Evolutionary conservation across 768 basidiomycete genomes (phyloP), one percentile per base, ranked within the genome.

Genomic region (Clavaria fumosa): DNA sequence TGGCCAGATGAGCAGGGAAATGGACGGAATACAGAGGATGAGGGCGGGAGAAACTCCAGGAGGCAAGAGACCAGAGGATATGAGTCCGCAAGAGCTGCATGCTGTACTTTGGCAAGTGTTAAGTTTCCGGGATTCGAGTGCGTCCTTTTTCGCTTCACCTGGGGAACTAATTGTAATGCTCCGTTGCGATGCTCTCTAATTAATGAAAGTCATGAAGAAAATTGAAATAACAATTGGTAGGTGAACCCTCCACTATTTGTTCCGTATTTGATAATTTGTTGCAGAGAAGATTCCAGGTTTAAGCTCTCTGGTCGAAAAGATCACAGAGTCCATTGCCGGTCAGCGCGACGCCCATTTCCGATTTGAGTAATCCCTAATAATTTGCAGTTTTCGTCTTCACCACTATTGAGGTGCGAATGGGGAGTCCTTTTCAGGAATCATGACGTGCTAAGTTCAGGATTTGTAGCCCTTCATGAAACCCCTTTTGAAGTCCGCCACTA

Each of bases 51-150:
- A 70, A 1, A 59, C 64, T n/a, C 59, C 60, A 7, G 75, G 73
- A 0, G 80, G 78, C 4, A 80, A 75, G 53, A 60, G 64, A 10
- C 82, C 89, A 0, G 72, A 77, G 43, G 70, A 82, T 12, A 84
- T 96, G 86, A 75, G 60, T 36, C 88, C 90, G 3, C 84, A 91
- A 56, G 86, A 96, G 54, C 47, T 93, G 35, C 85, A 90, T 53
- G 59, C 70, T 1, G 72, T 76, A 2, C 58, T 91, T 15, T 91
- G 88, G 86, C 73, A 85, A 57, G 73, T 93, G 4, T 54, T 96
- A 52, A 75, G 64, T 19, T 91, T 91, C 59, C 66, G 86, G 35
- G 89, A 93, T 57, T 73, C 74, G 4, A 71, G 77, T 76, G 39
- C 7, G 67, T 50, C 26, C 11, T 14, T 42, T 20, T 11, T 31